Percentiles rank a stretch among this genome's conserved stretches.
These are phyloP conservation scores for Penicillium flavigenum DNA, from an alignment of 495 filamentous ascomycete genomes.

Conservation along the genomic window DNA sequence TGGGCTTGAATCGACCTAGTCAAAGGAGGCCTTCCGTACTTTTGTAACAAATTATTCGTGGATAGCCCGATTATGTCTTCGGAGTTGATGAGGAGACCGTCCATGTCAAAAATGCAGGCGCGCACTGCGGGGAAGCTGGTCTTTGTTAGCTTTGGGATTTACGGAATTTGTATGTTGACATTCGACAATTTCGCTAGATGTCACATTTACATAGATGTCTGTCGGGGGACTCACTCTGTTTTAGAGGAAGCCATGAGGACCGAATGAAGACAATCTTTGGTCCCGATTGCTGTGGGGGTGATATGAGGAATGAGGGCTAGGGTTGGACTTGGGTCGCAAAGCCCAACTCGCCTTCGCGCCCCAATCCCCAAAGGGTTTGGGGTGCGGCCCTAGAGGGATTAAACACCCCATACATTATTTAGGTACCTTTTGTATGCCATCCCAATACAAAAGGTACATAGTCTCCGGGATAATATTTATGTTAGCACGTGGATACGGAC, in stretches of 20 bases:
- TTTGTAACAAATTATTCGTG: constrained; percentile 34
- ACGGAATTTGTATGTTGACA: constrained; percentile 24
- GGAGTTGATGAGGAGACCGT: constrained; percentile 44
- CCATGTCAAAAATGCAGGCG: constrained; percentile 48
- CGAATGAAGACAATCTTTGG: no score
- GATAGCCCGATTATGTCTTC: constrained; percentile 42
- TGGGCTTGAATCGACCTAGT: constrained; percentile 32
- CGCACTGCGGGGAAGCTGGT: constrained; percentile 38
- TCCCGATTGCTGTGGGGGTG: no score
- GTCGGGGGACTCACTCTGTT: not conserved
- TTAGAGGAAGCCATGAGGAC: no score
- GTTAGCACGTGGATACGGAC: no score
- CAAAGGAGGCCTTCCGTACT: constrained; percentile 27
- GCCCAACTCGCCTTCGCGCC: no score
- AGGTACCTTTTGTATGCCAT: no score
- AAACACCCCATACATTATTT: no score
- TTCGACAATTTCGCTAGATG: not conserved
- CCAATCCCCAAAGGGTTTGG: no score
- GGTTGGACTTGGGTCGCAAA: no score
- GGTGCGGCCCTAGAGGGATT: no score
- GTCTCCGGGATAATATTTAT: no score
- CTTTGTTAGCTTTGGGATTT: not conserved
- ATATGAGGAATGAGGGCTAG: not conserved
- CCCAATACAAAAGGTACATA: no score
- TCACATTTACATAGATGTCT: not conserved